Base-by-base conservation (phyloP, 108 stramenopile species). In the Epipyxis sp. region DNA sequence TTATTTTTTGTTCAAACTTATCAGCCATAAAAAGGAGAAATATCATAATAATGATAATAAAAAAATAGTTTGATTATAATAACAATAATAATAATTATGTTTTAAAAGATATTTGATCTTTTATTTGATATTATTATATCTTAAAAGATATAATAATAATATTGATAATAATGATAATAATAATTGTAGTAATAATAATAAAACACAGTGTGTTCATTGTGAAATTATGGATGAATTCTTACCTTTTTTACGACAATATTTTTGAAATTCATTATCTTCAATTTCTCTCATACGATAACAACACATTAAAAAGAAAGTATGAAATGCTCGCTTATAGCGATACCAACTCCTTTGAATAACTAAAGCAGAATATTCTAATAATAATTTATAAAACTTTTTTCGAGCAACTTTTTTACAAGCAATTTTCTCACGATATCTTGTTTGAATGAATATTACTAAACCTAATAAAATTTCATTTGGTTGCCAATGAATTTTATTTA, bases 251-350 rank as follows among this genome's bases (percentile, higher is more conserved):
- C 25, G 16, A 10, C 41, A 37, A 13, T 43, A 54, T 57, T 74
- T 46, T 37, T 74, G 42, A 10, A 74, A 42, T 37, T 13, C 50
- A 74, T 30, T 57, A 42, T 74, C 71, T 42, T 74, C n/a, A 27
- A 6, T 34, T 54, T 74, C 13, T 27, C 44, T 27, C 34, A 30
- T 32, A 27, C 71, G 71, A 10, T 30, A 74, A 6, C 41, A 37
- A 74, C 71, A 74, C 71, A 74, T 74, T 42, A 74, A 74, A 34
- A 74, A 46, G 50, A 74, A 74, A 29, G 71, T 74, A 57, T 74
- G 71, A 74, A 54, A 74, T 10, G 13, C 71, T 10, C 71, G 42
- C 27, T 46, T 74, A 27, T 74, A 27, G 3, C 71, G 71, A 42
- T 74, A 74, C 71, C 71, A 74, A 57, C 43, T 74, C 3, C 71